Percentiles rank a stretch among this genome's conserved stretches.
Conservation (phyloP, 345 rosid species). For the Gynandropsis gynandra region DNA sequence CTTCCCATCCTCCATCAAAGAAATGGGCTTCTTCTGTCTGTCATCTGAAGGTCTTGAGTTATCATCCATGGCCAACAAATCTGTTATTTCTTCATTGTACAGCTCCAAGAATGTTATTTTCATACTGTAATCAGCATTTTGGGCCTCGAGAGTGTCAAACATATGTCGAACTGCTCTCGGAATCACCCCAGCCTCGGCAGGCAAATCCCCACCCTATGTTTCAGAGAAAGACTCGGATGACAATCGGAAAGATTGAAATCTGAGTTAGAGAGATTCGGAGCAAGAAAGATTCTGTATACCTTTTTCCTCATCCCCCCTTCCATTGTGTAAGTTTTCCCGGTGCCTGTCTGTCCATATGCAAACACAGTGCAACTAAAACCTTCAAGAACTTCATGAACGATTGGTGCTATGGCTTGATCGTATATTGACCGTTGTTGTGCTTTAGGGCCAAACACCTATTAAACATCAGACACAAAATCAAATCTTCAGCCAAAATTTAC, state of each 20-base stretch:
- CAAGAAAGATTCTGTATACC: constrained; percentile 26
- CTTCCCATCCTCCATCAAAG: constrained; percentile 89
- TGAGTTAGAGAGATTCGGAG: not conserved
- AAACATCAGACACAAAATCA: not conserved
- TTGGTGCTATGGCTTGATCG: constrained; percentile 77
- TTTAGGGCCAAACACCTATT: constrained; percentile 90
- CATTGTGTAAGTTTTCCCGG: constrained; percentile 89
- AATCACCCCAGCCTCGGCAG: constrained; percentile 89
- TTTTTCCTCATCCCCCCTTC: constrained; percentile 93
- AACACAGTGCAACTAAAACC: constrained; percentile 94
- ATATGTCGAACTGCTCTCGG: constrained; percentile 88
- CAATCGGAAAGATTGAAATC: not conserved
- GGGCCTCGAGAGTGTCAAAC: constrained; percentile 72
- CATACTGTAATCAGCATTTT: constrained; percentile 87
- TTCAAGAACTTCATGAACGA: constrained; percentile 87
- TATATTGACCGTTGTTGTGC: constrained; percentile 88
- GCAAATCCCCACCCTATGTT: constrained; percentile 73
- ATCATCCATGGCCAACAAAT: constrained; percentile 74
- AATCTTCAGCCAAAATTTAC: not conserved
- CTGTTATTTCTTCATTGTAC: constrained; percentile 86
- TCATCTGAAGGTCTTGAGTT: constrained; percentile 48
- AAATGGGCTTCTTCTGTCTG: constrained; percentile 72
- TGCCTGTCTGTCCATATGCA: constrained; percentile 93
- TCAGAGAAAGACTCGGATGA: not conserved
- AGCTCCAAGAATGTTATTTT: constrained; percentile 90